Conservation (phyloP, 805 yeast species). For the Barnettozyma wickerhamii region DNA sequence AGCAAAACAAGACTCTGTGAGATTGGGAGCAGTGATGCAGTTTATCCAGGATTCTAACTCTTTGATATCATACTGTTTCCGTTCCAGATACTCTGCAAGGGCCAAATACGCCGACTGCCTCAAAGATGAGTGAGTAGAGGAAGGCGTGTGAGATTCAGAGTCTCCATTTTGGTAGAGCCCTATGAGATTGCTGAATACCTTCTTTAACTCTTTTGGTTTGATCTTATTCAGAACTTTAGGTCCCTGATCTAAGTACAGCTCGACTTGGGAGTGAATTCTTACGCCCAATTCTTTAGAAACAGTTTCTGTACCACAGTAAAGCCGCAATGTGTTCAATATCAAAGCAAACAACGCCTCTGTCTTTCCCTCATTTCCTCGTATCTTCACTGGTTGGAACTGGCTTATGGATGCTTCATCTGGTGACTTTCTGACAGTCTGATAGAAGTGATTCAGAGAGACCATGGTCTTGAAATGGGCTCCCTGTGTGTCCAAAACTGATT, state of each 20-base stretch:
- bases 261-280: no score
- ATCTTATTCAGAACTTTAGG: no score
- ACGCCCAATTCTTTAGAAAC: no score
- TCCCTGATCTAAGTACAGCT: no score
- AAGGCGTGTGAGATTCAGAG: not conserved
- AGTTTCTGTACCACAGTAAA: not conserved
- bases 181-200: no score
- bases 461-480: no score
- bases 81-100: not conserved
- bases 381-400: not conserved
- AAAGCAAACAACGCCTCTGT: constrained; percentile 13
- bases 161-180: no score
- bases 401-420: not conserved
- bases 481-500: not conserved
- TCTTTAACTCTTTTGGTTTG: no score
- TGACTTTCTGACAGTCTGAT: not conserved
- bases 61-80: constrained; percentile 5
- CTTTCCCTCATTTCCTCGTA: constrained; percentile 4
- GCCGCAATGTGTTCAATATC: constrained; percentile 17
- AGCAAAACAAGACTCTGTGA: constrained; percentile 31
- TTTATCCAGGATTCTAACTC: constrained; percentile 15
- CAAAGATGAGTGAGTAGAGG: not conserved
- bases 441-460: not conserved
- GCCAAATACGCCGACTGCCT: not conserved
- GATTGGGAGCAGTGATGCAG: constrained; percentile 29